These are phyloP conservation scores for Dactylellina parvicollis DNA, from an alignment of 2,329 filamentous ascomycete species.

Conservation along the genomic window DNA sequence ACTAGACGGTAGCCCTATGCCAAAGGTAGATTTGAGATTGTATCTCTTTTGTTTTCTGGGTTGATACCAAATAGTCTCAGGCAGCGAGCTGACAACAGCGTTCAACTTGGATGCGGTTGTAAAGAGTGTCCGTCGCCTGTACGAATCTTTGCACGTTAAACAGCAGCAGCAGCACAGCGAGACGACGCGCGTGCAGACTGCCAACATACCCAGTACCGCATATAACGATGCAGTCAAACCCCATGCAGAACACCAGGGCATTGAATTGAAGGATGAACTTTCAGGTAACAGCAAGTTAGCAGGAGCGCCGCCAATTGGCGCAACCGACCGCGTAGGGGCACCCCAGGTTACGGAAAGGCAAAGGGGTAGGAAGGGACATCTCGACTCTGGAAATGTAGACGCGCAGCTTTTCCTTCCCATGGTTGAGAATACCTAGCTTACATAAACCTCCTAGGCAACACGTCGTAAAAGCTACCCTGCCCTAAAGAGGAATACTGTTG, in stretches of 20 bases:
- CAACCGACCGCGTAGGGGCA: too few relatives aligned
- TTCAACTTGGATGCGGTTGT: too few relatives aligned
- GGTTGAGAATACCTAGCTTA: not conserved
- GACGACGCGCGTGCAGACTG: not conserved
- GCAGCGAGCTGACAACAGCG: not conserved
- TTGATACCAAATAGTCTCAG: too few relatives aligned
- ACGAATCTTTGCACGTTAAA: conserved; percentile 16
- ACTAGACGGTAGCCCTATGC: conserved; percentile 35
- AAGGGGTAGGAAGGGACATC: not conserved
- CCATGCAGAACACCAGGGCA: too few relatives aligned
- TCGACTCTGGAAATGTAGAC: not conserved
- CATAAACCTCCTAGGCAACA: not conserved
- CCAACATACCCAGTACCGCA: too few relatives aligned
- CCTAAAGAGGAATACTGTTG: not conserved
- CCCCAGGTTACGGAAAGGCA: not conserved
- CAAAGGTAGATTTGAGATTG: conserved; percentile 18
- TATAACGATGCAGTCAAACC: too few relatives aligned
- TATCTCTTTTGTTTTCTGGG: not conserved
- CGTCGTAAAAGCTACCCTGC: not conserved
- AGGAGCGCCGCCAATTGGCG: too few relatives aligned
- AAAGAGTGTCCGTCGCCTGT: conserved; percentile 28
- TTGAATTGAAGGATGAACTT: too few relatives aligned
- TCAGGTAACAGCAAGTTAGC: not conserved
- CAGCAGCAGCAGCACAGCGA: conserved; percentile 5
- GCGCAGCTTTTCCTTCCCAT: not conserved